A percentile compares a stretch with the other conserved stretches of the same genome.
phyloP scores from a whole-genome alignment of 495 filamentous ascomycete species.

The Aeminium ludgeri region DNA sequence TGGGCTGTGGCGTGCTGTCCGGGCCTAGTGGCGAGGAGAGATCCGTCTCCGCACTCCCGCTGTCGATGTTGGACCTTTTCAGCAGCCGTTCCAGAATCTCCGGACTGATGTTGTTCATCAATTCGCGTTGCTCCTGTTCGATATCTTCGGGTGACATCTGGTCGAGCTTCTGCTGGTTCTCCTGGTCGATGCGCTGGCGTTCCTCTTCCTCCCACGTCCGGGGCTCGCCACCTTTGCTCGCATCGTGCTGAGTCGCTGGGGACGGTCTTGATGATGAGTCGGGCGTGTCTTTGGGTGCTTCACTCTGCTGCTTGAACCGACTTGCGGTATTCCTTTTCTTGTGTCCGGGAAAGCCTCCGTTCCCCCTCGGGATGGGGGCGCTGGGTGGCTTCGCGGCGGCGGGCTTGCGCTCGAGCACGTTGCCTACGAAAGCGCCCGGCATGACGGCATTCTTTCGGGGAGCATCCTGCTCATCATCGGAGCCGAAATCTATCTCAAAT shows the following conservation, averaged over 20 bases:
- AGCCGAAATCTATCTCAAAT: conserved; percentile 14
- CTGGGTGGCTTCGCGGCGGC: conserved; percentile 40
- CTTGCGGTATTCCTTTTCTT: conserved; percentile 58
- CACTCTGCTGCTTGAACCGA: conserved; percentile 57
- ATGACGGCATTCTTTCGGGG: neutral
- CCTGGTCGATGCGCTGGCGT: conserved; percentile 53
- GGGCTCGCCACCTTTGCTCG: neutral
- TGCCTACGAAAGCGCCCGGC: conserved; percentile 40
- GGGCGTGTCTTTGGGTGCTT: no score
- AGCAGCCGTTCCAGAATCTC: conserved; percentile 59
- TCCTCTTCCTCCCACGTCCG: conserved; percentile 33
- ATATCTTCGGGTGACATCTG: conserved; percentile 74
- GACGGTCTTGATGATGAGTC: no score
- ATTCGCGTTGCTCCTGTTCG: conserved; percentile 52
- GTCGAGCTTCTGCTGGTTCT: conserved; percentile 59
- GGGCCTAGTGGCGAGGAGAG: neutral
- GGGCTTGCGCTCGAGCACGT: conserved; percentile 58
- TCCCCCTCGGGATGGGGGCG: conserved; percentile 40
- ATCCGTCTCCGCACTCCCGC: conserved; percentile 26
- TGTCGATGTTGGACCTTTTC: conserved; percentile 61
- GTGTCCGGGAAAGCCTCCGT: conserved; percentile 67
- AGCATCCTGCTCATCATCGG: neutral
- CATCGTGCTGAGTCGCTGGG: no score
- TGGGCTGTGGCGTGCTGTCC: conserved; percentile 15
- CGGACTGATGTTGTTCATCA: conserved; percentile 52